phyloP scores from a whole-genome alignment of 768 basidiomycete species.

The Suillus subaureus region DNA sequence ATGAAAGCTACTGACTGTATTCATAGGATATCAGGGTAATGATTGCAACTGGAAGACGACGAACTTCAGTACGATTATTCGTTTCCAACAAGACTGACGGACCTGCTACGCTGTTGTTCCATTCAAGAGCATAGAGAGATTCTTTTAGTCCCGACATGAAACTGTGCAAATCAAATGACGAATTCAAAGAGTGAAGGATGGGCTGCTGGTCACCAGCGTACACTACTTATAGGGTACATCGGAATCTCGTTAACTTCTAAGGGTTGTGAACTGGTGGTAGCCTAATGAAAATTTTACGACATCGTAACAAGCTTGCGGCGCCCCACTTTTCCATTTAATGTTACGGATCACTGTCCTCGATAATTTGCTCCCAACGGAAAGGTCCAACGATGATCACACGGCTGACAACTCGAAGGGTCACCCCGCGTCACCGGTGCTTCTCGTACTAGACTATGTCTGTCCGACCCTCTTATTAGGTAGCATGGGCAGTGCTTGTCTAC shows the following conservation, averaged over 20 bases:
- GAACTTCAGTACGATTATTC: background rate
- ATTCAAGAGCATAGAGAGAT: background rate
- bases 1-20: no score
- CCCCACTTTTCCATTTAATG: background rate
- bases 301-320: background rate
- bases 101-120: background rate
- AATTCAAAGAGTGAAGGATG: background rate
- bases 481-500: background rate
- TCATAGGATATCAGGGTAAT: no score
- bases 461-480: background rate
- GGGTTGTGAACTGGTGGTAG: background rate
- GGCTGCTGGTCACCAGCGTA: background rate
- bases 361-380: background rate
- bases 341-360: background rate
- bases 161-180: no score
- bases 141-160: background rate
- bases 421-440: background rate
- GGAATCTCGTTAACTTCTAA: background rate
- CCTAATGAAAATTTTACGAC: background rate
- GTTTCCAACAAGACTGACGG: background rate
- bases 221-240: background rate
- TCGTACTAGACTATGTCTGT: no score
- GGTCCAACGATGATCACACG: background rate
- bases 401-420: no score
- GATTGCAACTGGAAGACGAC: background rate